Evolutionary conservation across 768 basidiomycete species (phyloP), one percentile per base, ranked within the genome.

Genomic region (Rhodosporidiobolus odoratus): DNA sequence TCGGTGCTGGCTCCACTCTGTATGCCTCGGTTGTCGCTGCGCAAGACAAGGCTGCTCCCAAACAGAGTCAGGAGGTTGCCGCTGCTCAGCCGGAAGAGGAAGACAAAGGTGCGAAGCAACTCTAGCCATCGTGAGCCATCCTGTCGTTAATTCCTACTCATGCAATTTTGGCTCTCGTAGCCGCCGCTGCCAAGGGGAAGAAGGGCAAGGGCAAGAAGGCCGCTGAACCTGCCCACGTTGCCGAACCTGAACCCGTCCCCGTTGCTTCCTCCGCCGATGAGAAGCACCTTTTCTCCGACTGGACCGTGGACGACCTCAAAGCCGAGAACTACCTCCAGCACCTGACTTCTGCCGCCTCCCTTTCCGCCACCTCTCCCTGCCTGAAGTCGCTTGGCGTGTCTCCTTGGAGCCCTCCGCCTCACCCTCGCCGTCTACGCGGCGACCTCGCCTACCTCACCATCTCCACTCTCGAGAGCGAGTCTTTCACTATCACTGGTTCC

Each of bases 371-470:
- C 21, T 66, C 72, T 1, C 73, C 69, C 21, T 70, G 78, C 61
- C 59, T 82, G 50, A 79, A 78, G 66, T 71, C 77, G 2, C 74
- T 82, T 45, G 75, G 77, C 56, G 68, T 83, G 52, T 81, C 81
- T 21, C 79, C 80, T 15, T 83, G 82, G 80, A 82, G 81, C 75
- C 82, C 82, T 23, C 82, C 82, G 15, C 78, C 82, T 21, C 79
- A 81, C 37, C 78, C 81, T 45, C 78, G 79, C 27, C 79, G 81
- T 21, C 77, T 81, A 58, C 72, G 77, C 30, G 82, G 82, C 23
- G 82, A 83, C 68, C 78, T 81, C 66, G 75, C 82, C 62, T 83
- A 83, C 74, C 77, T 83, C 57, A 79, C 77, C 52, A 72, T 81
- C 50, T 76, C 78, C 53, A 78, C 80, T 8, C 77, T 82, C 52